Evolutionary conservation across 139 green algal genomes (phyloP).

Genomic region (Chlamydomonas schloesseri): DNA sequence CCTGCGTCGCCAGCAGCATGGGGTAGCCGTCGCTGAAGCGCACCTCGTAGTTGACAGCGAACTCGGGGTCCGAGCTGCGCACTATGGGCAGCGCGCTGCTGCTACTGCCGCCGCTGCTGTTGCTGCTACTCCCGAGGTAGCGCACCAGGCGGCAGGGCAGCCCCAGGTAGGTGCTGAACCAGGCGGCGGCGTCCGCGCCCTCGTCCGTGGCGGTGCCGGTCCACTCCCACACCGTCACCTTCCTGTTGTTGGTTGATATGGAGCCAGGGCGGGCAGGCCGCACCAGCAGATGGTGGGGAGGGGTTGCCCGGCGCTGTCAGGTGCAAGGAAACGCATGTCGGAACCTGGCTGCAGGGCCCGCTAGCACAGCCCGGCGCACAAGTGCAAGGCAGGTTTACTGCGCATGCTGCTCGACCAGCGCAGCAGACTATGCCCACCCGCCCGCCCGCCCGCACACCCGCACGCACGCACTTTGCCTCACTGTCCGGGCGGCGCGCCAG

Average conservation of each 20-base stretch:
- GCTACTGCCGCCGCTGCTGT: neutral
- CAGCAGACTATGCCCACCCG: no score
- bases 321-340: no score
- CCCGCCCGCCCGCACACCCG: no score
- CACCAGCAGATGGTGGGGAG: neutral
- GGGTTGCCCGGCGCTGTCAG: no score
- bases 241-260: conserved; percentile 15
- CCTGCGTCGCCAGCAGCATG: conserved; percentile 69
- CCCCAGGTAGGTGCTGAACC: conserved; percentile 77
- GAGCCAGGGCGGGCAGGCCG: conserved; percentile 46
- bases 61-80: conserved; percentile 54
- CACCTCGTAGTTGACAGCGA: conserved; percentile 56
- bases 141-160: conserved; percentile 68
- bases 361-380: no score
- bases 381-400: no score
- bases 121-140: conserved; percentile 50
- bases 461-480: neutral
- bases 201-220: conserved; percentile 69
- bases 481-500: neutral
- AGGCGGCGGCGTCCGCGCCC: conserved; percentile 71
- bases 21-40: conserved; percentile 80
- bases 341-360: no score
- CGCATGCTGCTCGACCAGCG: no score
- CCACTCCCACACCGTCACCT: conserved; percentile 82
- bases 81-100: neutral